These are phyloP conservation scores for Bacidia rubella DNA, from an alignment of 495 filamentous ascomycete genomes.

Conservation along the genomic window DNA sequence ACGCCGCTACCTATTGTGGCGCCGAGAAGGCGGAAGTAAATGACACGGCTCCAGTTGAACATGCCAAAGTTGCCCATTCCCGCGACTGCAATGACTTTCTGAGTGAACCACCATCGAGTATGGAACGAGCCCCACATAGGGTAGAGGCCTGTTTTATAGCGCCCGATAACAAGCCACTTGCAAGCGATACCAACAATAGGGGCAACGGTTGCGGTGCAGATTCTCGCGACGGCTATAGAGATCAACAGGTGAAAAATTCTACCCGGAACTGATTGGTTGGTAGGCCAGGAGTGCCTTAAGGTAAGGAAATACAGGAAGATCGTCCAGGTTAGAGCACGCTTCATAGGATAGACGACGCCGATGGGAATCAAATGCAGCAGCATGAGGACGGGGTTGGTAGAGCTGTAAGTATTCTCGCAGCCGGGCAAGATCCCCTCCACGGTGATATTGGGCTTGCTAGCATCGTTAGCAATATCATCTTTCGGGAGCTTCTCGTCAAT, in stretches of 20 bases:
- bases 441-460: background rate
- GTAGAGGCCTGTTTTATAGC: slow-evolving; percentile 29
- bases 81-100: slow-evolving; percentile 28
- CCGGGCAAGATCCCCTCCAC: background rate
- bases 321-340: background rate
- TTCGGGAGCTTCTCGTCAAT: background rate
- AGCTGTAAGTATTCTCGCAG: background rate
- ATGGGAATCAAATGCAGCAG: background rate
- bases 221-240: background rate
- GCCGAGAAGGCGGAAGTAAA: background rate
- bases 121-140: slow-evolving; percentile 38
- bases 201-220: background rate
- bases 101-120: slow-evolving; percentile 35
- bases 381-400: background rate
- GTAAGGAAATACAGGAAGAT: background rate
- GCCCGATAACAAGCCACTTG: slow-evolving; percentile 34
- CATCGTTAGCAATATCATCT: background rate
- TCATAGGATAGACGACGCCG: background rate
- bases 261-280: background rate
- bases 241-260: background rate
- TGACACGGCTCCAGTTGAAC: background rate
- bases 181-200: slow-evolving; percentile 26
- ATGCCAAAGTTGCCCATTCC: slow-evolving; percentile 23
- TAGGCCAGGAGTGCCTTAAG: background rate
- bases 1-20: slow-evolving; percentile 25